These are phyloP conservation scores for Lentinula raphanica DNA, from an alignment of 768 basidiomycete genomes.

Conservation along the genomic window DNA sequence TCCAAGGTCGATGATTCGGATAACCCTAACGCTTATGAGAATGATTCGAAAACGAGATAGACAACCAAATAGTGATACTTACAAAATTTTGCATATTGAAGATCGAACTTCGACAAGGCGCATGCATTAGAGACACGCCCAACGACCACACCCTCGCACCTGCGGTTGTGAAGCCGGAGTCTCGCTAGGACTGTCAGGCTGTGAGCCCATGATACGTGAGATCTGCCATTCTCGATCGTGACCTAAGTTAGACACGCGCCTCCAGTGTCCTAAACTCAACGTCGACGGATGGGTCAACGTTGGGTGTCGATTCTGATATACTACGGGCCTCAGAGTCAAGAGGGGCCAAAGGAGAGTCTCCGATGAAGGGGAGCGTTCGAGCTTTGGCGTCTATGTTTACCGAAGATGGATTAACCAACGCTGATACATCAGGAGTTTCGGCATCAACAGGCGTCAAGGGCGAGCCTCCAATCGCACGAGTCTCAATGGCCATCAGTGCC, in stretches of 20 bases:
- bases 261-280: not conserved
- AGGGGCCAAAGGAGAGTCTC: no score
- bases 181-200: not conserved
- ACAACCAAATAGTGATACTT: not conserved
- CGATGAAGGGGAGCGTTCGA: no score
- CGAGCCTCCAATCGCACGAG: not conserved
- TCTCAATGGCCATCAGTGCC: not conserved
- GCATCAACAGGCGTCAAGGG: not conserved
- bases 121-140: not conserved
- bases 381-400: no score
- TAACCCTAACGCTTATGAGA: not conserved
- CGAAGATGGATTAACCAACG: no score
- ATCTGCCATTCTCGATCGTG: not conserved
- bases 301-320: no score
- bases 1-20: not conserved
- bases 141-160: constrained; percentile 2
- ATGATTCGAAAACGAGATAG: not conserved
- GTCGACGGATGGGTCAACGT: not conserved
- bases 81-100: not conserved
- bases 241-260: not conserved
- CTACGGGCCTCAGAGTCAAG: no score
- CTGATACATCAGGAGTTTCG: not conserved
- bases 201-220: not conserved
- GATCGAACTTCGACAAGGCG: not conserved
- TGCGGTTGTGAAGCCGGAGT: not conserved